Conservation (phyloP, 805 yeast species). For the Metschnikowia reukaufii region DNA sequence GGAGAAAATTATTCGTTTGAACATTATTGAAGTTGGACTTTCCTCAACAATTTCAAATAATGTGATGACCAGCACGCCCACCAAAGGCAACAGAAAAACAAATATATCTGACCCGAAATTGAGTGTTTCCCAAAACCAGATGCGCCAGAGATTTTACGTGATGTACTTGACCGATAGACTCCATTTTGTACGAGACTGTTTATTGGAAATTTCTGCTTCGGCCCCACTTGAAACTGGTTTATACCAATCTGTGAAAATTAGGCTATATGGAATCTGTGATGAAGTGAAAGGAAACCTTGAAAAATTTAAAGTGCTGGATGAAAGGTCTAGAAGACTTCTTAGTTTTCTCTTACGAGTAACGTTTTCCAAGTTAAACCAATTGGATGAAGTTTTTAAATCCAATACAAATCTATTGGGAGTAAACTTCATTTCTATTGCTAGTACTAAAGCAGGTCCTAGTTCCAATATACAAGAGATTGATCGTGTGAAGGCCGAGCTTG, state of each 20-base stretch:
- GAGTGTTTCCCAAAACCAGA: neutral
- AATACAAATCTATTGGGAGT: neutral
- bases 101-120: neutral
- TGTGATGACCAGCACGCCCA: neutral
- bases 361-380: neutral
- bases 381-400: neutral
- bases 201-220: neutral
- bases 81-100: neutral
- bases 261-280: neutral
- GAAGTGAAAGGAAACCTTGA: neutral
- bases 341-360: neutral
- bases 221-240: neutral
- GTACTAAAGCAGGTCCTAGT: no score
- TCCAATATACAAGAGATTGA: neutral
- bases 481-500: constrained; percentile 1
- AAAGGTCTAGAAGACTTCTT: neutral
- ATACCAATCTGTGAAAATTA: neutral
- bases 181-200: neutral
- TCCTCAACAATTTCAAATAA: neutral
- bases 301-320: neutral
- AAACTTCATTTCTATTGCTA: no score
- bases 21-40: neutral
- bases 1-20: neutral
- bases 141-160: neutral
- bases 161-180: neutral